Evolutionary conservation across 2,329 filamentous ascomycete species (phyloP), one percentile per base, ranked within the genome.

Genomic region (Furcasterigmium furcatum): DNA sequence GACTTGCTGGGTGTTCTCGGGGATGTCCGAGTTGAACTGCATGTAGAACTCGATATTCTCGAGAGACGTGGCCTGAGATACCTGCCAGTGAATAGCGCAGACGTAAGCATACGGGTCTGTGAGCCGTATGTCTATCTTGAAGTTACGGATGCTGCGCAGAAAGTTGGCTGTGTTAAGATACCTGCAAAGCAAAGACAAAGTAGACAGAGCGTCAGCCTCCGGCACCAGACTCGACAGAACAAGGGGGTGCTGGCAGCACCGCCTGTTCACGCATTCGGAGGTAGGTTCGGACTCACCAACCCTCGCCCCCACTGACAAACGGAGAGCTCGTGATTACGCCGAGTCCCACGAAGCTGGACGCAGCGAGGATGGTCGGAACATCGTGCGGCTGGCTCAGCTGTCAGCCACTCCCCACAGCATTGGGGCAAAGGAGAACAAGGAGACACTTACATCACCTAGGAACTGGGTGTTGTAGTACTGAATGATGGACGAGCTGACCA

Each of bases 381-480:
- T 32, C 30, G 9, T 32, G 14, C 18, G 30, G 80, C 16, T 76
- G 61, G 40, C 73, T n/a, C 71, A 48, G 74, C 78, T 3, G 80
- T 75, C 40, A 52, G 22, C 18, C 6, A 38, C 36, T 18, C 22
- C n/a, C n/a, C n/a, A n/a, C n/a, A n/a, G n/a, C n/a, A n/a, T n/a
- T n/a, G n/a, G 16, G 20, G 19, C n/a, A 41, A 29, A 14, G 25
- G 20, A 20, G 30, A 24, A 44, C 32, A 18, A 38, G 30, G 27
- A 24, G 16, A 21, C 35, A 43, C 30, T 35, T n/a, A 44, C 41
- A 49, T 84, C 79, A 34, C 80, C 80, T 45, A 85, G 71, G 13
- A 85, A 62, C 59, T 83, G 75, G 6, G 82, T 85, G 49, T 78
- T 77, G 61, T 84, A 86, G 54, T 80, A 83, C 54, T 81, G 72